phyloP scores from a whole-genome alignment of 2,329 filamentous ascomycete species.

The Cercospora beticola region DNA sequence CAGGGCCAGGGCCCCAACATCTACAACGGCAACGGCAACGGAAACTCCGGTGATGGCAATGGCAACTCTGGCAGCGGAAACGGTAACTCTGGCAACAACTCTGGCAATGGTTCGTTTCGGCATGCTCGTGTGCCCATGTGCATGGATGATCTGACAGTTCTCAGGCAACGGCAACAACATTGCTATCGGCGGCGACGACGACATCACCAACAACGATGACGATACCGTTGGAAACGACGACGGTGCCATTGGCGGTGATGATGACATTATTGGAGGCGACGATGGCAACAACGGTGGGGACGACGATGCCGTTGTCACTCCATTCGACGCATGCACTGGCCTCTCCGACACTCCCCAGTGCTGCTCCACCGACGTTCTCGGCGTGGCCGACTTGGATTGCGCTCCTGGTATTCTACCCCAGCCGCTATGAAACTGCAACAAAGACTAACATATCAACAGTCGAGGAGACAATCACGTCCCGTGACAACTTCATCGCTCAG shows the following conservation, averaged over 20 bases:
- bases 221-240: background rate
- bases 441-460: no score
- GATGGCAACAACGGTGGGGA: background rate
- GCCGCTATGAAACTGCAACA: no score
- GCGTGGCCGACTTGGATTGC: background rate
- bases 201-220: background rate
- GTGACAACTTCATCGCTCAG: background rate
- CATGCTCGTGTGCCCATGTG: background rate
- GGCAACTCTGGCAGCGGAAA: conserved; percentile 1
- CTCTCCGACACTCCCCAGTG: background rate
- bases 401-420: no score
- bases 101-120: background rate
- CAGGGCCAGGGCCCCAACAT: background rate
- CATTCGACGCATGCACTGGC: no score
- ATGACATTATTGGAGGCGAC: background rate
- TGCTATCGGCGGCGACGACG: background rate
- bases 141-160: background rate
- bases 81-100: background rate
- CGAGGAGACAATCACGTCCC: no score
- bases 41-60: background rate
- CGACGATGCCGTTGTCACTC: no score
- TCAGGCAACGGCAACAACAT: background rate
- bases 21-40: conserved; percentile 5
- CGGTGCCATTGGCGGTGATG: background rate
- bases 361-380: background rate